Evolutionary conservation across 1,284 basidiomycete genomes (phyloP).

Genomic region (Puccinia triticina): DNA sequence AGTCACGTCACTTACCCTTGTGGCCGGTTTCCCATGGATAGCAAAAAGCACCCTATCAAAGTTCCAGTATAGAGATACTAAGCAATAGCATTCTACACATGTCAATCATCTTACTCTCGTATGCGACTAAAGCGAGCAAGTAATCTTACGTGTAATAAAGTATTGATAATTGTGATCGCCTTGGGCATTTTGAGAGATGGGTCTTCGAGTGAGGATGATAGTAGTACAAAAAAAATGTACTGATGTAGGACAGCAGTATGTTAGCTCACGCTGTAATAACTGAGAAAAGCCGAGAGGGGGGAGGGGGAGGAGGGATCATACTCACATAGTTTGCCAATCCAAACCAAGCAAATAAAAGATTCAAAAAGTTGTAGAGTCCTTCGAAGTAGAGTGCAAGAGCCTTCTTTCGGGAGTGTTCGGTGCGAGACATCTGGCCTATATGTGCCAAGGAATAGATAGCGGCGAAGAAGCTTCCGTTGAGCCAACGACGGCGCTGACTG

Average conservation of each 20-base stretch:
- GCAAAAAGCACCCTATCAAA: slow-evolving; percentile 84
- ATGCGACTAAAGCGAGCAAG: neutral
- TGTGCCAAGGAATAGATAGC: slow-evolving; percentile 69
- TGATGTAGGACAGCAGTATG: slow-evolving; percentile 57
- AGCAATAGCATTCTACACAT: slow-evolving; percentile 13
- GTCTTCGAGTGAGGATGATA: slow-evolving; percentile 84
- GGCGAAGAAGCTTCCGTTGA: slow-evolving; percentile 94
- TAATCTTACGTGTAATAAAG: slow-evolving; percentile 69
- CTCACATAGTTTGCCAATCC: slow-evolving; percentile 69
- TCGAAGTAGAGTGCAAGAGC: slow-evolving; percentile 78
- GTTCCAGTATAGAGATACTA: slow-evolving; percentile 84
- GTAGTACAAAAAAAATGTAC: slow-evolving; percentile 88
- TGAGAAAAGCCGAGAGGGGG: neutral
- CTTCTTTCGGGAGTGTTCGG: slow-evolving; percentile 78
- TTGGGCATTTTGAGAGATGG: slow-evolving; percentile 69
- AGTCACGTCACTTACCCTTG: slow-evolving; percentile 68
- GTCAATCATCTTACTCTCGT: neutral
- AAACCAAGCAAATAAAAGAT: slow-evolving; percentile 91
- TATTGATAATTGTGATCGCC: slow-evolving; percentile 77
- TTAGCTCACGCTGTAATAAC: slow-evolving; percentile 20
- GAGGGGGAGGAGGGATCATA: neutral
- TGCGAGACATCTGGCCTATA: slow-evolving; percentile 77
- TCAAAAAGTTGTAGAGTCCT: slow-evolving; percentile 83
- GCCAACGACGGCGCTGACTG: slow-evolving; percentile 84
- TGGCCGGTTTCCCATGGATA: slow-evolving; percentile 96